These are phyloP conservation scores for Protomyces arabidopsidicola DNA, from an alignment of 1,139 yeast species.

Conservation along the genomic window DNA sequence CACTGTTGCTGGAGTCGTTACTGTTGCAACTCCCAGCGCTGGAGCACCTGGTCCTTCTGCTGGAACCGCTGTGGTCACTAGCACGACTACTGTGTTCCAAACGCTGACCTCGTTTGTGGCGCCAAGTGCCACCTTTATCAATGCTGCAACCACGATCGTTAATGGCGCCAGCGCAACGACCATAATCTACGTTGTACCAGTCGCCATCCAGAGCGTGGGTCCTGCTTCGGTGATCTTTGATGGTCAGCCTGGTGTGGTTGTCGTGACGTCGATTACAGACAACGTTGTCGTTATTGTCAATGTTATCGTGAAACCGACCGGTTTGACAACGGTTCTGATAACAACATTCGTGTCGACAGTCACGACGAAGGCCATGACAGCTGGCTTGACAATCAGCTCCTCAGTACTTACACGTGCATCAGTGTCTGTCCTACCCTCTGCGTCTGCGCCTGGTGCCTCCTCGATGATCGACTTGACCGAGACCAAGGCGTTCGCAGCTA, in stretches of 20 bases:
- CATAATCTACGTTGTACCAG: not conserved
- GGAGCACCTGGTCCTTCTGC: not conserved
- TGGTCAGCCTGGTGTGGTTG: constrained; percentile 3
- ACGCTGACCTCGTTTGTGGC: constrained; percentile 10
- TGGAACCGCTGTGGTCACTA: not conserved
- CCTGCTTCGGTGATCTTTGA: constrained; percentile 9
- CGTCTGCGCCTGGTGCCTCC: too few relatives aligned
- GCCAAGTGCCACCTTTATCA: not conserved
- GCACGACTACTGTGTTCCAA: constrained; percentile 5
- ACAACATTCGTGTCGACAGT: too few relatives aligned
- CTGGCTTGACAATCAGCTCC: too few relatives aligned
- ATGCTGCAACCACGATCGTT: not conserved
- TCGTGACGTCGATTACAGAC: not conserved
- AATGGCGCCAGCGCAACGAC: not conserved
- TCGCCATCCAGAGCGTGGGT: not conserved
- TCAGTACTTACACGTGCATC: too few relatives aligned
- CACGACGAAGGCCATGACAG: too few relatives aligned
- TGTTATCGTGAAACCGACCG: not conserved
- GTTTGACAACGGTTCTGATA: too few relatives aligned
- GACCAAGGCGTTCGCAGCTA: too few relatives aligned
- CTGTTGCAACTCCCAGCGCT: constrained; percentile 1
- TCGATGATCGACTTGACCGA: too few relatives aligned
- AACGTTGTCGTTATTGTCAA: constrained; percentile 12
- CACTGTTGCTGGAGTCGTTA: not conserved
- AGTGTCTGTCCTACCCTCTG: too few relatives aligned